These are phyloP conservation scores for Neostapfia colusana DNA, from an alignment of 176 grass and related monocot species.

Conservation along the genomic window DNA sequence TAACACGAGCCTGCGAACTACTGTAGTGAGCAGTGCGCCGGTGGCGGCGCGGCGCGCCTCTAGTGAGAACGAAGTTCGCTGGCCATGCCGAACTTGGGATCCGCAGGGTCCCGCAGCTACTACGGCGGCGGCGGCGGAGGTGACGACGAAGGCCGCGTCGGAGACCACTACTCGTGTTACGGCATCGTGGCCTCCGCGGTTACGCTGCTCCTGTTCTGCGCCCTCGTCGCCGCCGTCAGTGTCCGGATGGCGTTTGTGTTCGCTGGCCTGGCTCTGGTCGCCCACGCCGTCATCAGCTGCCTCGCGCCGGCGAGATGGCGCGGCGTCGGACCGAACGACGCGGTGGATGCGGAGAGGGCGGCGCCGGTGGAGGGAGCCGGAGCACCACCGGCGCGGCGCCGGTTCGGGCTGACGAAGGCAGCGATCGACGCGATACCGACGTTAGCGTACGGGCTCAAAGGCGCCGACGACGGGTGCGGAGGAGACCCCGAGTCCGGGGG, in stretches of 20 bases:
- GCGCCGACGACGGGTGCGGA: neutral
- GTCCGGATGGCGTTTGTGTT: constrained; percentile 15
- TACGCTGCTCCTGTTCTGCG: constrained; percentile 33
- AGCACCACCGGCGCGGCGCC: neutral
- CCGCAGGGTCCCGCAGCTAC: neutral
- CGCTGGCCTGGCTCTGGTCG: neutral
- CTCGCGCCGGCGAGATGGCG: constrained; percentile 18
- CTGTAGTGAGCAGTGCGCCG: no score
- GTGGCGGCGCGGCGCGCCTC: no score
- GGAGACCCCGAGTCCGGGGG: neutral
- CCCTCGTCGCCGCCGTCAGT: constrained; percentile 18
- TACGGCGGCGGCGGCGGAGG: neutral
- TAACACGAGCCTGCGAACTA: no score
- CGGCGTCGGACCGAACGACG: neutral
- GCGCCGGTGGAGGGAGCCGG: no score
- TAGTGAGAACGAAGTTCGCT: no score
- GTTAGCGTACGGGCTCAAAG: constrained; percentile 22
- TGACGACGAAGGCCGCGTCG: neutral
- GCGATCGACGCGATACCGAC: constrained; percentile 4
- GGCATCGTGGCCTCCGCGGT: constrained; percentile 31
- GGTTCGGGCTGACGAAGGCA: constrained; percentile 16
- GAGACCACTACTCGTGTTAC: constrained; percentile 12
- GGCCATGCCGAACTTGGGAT: neutral
- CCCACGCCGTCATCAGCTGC: constrained; percentile 16
- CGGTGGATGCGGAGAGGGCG: neutral